These are phyloP conservation scores for Neurospora sp. DNA, from an alignment of 495 filamentous ascomycete genomes.

Conservation along the genomic window DNA sequence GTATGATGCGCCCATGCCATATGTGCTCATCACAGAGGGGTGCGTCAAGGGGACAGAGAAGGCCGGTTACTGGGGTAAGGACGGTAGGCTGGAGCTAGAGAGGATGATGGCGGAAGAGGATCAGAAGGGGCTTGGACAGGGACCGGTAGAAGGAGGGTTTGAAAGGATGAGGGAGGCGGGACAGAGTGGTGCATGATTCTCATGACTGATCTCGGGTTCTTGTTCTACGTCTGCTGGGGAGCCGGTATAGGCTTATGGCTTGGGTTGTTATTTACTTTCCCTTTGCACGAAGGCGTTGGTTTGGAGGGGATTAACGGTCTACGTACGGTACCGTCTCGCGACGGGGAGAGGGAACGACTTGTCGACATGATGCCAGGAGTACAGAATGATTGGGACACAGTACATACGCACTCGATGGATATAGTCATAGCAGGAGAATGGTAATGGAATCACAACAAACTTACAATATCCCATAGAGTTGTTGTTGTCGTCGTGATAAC, in stretches of 20 bases:
- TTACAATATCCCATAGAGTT: not conserved
- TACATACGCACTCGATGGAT: not conserved
- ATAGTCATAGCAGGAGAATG: not conserved
- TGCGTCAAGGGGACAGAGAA: slow-evolving; percentile 56
- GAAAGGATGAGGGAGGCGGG: slow-evolving; percentile 33
- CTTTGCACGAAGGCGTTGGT: not conserved
- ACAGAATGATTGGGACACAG: not conserved
- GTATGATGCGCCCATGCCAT: slow-evolving; percentile 68
- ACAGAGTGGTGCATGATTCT: slow-evolving; percentile 30
- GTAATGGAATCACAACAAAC: not conserved
- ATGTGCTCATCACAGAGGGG: slow-evolving; percentile 64
- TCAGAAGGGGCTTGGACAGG: slow-evolving; percentile 12
- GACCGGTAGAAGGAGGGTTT: slow-evolving; percentile 14
- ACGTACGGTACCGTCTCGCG: not conserved
- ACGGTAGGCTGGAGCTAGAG: slow-evolving; percentile 43
- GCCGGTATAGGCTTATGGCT: not conserved
- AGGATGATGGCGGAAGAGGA: slow-evolving; percentile 44
- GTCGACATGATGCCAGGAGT: not conserved
- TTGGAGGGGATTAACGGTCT: not conserved
- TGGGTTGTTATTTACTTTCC: not conserved
- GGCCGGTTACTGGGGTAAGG: slow-evolving; percentile 41
- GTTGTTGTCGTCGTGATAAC: not conserved
- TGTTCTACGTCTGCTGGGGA: not conserved
- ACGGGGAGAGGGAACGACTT: not conserved
- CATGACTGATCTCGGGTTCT: not conserved